Base-by-base conservation (phyloP, 2,329 filamentous ascomycete species). In the Penicillium griseofulvum region DNA sequence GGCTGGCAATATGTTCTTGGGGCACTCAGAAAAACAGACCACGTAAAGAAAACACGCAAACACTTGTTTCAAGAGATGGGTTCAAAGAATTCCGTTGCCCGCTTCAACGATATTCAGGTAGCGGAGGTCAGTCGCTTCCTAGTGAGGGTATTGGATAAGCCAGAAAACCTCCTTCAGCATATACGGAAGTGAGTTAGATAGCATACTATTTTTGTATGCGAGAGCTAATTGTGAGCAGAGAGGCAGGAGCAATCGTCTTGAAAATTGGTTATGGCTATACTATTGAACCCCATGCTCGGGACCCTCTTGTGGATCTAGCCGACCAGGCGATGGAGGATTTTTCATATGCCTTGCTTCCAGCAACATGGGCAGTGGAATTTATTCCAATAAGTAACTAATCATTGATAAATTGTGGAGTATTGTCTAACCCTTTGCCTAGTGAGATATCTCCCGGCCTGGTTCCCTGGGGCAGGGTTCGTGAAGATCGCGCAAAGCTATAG, bases 391-490 rank as follows among this genome's bases (percentile, higher is more conserved):
- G 66, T 66, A 48, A 52, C 59, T 58, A n/a, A 10, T 3, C 1
- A 19, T 4, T 5, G 36, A 16, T 8, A 1, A 36, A 31, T 12
- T 17, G 16, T 28, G 4, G 4, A 19, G 14, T 11, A 7, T 11
- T 14, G 5, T 26, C 38, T 47, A 19, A 50, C 29, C 11, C 14
- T 29, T 8, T 19, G 26, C n/a, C 12, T 22, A 70, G 68, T 70
- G 22, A 66, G 49, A 57, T 65, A 68, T 46, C 31, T 80, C 0
- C 79, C 80, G 0, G 64, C 73, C 2, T 79, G 76, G 74, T 61
- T 78, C n/a, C 79, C 78, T 1, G 78, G 79, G 0, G 70, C 75
- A 8, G 62, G 59, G 2, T 81, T 80, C 68, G 76, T 79, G 46
- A 52, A 60, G 4, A 76, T 65, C 0, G 78, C 76, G 0, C 67